Evolutionary conservation across 2,329 filamentous ascomycete species (phyloP).

Genomic region (Calycina herbarum): DNA sequence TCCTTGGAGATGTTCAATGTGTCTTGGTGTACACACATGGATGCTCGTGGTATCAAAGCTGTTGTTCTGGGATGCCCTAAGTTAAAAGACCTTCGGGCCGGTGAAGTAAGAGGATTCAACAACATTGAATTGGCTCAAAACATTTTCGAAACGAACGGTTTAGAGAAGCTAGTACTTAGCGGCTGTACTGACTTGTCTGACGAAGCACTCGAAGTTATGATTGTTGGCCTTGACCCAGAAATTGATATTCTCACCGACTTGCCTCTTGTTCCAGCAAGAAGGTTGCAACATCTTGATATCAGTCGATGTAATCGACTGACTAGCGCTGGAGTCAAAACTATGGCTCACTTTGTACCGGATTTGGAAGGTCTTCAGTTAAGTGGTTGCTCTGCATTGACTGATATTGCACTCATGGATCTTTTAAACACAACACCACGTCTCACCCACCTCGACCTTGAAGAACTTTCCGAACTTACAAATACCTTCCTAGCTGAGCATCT

Average conservation of each 20-base stretch:
- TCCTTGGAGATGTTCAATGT: slow-evolving; percentile 84
- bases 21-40: slow-evolving; percentile 88
- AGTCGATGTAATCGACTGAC: slow-evolving; percentile 77
- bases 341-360: slow-evolving; percentile 74
- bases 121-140: slow-evolving; percentile 69
- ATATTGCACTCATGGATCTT: slow-evolving; percentile 70
- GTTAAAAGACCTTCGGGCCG: slow-evolving; percentile 77
- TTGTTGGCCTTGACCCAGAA: slow-evolving; percentile 74
- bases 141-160: slow-evolving; percentile 76
- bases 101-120: slow-evolving; percentile 79
- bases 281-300: slow-evolving; percentile 80
- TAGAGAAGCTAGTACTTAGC: slow-evolving; percentile 80
- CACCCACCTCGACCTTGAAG: slow-evolving; percentile 87
- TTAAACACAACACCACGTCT: slow-evolving; percentile 74
- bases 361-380: slow-evolving; percentile 83
- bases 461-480: slow-evolving; percentile 77
- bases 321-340: slow-evolving; percentile 65
- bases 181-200: slow-evolving; percentile 80
- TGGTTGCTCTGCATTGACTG: slow-evolving; percentile 72
- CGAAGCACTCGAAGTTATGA: slow-evolving; percentile 67
- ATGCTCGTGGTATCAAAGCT: slow-evolving; percentile 71
- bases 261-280: slow-evolving; percentile 74
- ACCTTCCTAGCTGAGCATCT: slow-evolving; percentile 68
- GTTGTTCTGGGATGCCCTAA: slow-evolving; percentile 72
- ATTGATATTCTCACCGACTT: slow-evolving; percentile 78